phyloP scores from a whole-genome alignment of 2,329 filamentous ascomycete species.

The Fusarium napiforme region DNA sequence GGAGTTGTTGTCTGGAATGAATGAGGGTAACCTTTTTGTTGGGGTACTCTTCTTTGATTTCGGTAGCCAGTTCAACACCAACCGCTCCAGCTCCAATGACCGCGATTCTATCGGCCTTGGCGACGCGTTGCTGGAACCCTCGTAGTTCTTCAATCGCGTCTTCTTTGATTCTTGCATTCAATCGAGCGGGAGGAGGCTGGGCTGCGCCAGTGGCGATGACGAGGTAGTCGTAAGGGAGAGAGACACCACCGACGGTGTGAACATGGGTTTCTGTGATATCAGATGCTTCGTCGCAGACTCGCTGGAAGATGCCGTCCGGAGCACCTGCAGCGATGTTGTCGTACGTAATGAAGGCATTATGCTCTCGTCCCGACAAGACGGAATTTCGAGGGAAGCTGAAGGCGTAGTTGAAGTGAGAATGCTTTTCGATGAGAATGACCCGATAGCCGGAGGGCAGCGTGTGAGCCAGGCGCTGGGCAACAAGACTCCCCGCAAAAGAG shows the following conservation, averaged over 20 bases:
- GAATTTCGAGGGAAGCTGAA: slow-evolving; percentile 30
- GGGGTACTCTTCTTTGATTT: slow-evolving; percentile 17
- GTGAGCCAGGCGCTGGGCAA: slow-evolving; percentile 15
- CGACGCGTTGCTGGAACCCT: slow-evolving; percentile 4
- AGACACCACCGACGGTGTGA: background rate
- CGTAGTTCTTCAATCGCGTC: slow-evolving; percentile 13
- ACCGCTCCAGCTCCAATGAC: slow-evolving; percentile 31
- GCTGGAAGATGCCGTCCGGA: slow-evolving; percentile 11
- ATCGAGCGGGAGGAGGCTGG: slow-evolving; percentile 23
- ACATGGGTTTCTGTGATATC: background rate
- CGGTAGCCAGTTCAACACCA: slow-evolving; percentile 12
- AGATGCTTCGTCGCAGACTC: slow-evolving; percentile 1
- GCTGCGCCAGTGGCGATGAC: slow-evolving; percentile 29
- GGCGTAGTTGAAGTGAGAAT: slow-evolving; percentile 29
- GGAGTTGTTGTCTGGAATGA: slow-evolving; percentile 20
- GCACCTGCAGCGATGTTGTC: slow-evolving; percentile 10
- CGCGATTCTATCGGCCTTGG: background rate
- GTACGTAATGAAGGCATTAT: slow-evolving; percentile 6
- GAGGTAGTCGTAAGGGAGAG: slow-evolving; percentile 10
- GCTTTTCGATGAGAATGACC: slow-evolving; percentile 25
- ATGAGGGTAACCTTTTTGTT: slow-evolving; percentile 12
- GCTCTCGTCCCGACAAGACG: slow-evolving; percentile 11
- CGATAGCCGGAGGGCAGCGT: slow-evolving; percentile 23
- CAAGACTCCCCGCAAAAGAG: slow-evolving; percentile 20
- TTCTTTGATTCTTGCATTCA: background rate